Percentiles rank a stretch among this genome's conserved stretches.
Evolutionary conservation across 2,329 filamentous ascomycete species (phyloP).

Genomic region (Talaromyces funiculosus): DNA sequence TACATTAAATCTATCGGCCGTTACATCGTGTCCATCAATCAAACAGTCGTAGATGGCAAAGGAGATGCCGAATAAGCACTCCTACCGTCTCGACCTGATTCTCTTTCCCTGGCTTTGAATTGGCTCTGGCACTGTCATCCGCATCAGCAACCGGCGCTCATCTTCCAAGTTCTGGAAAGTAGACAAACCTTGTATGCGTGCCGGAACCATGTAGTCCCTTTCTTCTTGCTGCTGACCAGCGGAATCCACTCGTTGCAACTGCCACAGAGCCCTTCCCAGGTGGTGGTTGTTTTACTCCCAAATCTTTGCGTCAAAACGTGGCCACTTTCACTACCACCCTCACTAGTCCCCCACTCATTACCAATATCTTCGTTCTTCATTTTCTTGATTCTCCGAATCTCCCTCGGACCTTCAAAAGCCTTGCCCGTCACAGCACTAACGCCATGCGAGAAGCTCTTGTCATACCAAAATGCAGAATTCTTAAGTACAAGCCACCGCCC

Average conservation of each 20-base stretch:
- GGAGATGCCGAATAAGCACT: slow-evolving; percentile 30
- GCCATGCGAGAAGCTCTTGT: slow-evolving; percentile 84
- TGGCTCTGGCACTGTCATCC: slow-evolving; percentile 60
- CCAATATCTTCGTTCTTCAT: slow-evolving; percentile 33
- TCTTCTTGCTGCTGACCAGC: slow-evolving; percentile 69
- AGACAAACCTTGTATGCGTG: slow-evolving; percentile 74
- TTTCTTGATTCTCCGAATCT: slow-evolving; percentile 65
- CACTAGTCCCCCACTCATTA: slow-evolving; percentile 47
- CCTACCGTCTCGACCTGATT: slow-evolving; percentile 53
- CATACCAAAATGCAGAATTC: slow-evolving; percentile 90
- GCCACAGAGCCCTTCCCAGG: slow-evolving; percentile 35
- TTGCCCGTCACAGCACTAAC: slow-evolving; percentile 76
- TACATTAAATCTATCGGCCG: background rate
- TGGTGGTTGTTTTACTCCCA: slow-evolving; percentile 41
- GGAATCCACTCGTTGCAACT: slow-evolving; percentile 30
- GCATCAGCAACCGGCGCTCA: background rate
- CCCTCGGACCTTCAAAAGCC: slow-evolving; percentile 70
- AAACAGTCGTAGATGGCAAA: slow-evolving; percentile 17
- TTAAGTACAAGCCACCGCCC: slow-evolving; percentile 82
- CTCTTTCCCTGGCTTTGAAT: slow-evolving; percentile 66
- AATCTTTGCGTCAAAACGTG: background rate
- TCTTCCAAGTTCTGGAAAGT: background rate
- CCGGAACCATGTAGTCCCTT: slow-evolving; percentile 86
- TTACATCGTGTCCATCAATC: background rate
- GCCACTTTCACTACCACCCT: background rate